phyloP scores from a whole-genome alignment of 1,139 yeast species.

The Zygosaccharomyces sapae region DNA sequence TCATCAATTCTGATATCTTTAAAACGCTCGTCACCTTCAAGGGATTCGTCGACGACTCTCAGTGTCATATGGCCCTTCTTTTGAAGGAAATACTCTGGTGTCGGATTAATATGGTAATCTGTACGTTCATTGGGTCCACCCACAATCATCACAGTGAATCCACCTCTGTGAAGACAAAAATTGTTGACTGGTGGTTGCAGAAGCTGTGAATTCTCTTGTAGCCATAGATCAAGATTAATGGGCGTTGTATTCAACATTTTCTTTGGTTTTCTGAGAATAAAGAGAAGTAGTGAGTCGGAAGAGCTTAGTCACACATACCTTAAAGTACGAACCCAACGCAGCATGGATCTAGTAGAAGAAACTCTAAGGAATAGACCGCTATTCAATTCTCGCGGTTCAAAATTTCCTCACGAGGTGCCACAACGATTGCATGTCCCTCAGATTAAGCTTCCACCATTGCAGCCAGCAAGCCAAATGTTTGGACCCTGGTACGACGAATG shows the following conservation, averaged over 20 bases:
- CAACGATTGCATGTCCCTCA: slow-evolving; percentile 19
- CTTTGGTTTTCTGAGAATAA: no score
- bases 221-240: slow-evolving; percentile 75
- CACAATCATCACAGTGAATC: slow-evolving; percentile 87
- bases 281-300: no score
- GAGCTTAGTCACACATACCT: no score
- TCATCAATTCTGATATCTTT: slow-evolving; percentile 71
- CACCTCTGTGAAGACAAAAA: slow-evolving; percentile 84
- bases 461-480: slow-evolving; percentile 24
- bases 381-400: slow-evolving; percentile 25
- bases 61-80: slow-evolving; percentile 82
- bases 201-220: slow-evolving; percentile 66
- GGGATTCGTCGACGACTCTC: slow-evolving; percentile 63
- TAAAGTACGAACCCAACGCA: not conserved
- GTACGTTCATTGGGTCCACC: slow-evolving; percentile 96
- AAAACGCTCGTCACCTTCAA: slow-evolving; percentile 54
- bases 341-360: slow-evolving; percentile 16
- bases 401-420: slow-evolving; percentile 21
- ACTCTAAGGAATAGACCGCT: slow-evolving; percentile 24
- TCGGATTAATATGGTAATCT: slow-evolving; percentile 88
- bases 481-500: slow-evolving; percentile 32
- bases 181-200: slow-evolving; percentile 91
- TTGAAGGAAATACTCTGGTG: slow-evolving; percentile 92
- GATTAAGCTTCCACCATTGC: slow-evolving; percentile 20
- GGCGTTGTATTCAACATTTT: slow-evolving; percentile 43